Conservation (phyloP, 2,329 filamentous ascomycete species). For the Fusarium veterinarium region DNA sequence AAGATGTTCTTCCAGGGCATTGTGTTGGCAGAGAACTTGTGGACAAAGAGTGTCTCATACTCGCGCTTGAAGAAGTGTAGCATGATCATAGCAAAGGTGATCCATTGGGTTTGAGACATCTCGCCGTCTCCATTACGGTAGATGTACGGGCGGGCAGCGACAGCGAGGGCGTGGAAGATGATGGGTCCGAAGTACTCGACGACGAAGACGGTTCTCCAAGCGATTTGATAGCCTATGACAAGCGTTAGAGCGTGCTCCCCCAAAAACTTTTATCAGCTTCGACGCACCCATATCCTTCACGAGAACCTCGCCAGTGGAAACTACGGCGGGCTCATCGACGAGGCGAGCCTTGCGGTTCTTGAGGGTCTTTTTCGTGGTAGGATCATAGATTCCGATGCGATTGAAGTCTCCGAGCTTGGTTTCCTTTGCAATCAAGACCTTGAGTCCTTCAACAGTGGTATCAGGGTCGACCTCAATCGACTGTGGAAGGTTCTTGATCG, state of each 20-base stretch:
- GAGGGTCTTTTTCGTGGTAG: slow-evolving; percentile 69
- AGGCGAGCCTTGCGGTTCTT: slow-evolving; percentile 70
- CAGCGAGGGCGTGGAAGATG: slow-evolving; percentile 81
- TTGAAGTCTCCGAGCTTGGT: slow-evolving; percentile 67
- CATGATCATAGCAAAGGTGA: slow-evolving; percentile 79
- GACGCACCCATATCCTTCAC: slow-evolving; percentile 91
- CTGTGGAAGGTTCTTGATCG: slow-evolving; percentile 65
- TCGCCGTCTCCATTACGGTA: slow-evolving; percentile 58
- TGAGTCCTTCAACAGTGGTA: slow-evolving; percentile 70
- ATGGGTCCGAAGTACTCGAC: slow-evolving; percentile 95
- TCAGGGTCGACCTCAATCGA: slow-evolving; percentile 61
- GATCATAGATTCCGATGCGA: slow-evolving; percentile 71
- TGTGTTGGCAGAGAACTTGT: slow-evolving; percentile 93
- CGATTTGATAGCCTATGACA: slow-evolving; percentile 80
- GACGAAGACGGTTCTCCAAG: slow-evolving; percentile 93
- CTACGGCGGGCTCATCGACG: slow-evolving; percentile 60
- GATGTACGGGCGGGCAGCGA: slow-evolving; percentile 76
- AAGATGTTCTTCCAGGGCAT: slow-evolving; percentile 94
- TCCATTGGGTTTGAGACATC: slow-evolving; percentile 75
- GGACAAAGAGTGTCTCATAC: slow-evolving; percentile 91
- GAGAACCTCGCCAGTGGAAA: slow-evolving; percentile 70
- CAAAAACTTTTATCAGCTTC: background rate
- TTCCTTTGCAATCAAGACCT: slow-evolving; percentile 64
- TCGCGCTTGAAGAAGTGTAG: slow-evolving; percentile 96
- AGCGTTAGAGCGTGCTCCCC: background rate